Conservation (phyloP, 2,329 filamentous ascomycete genomes). For the Cladosporium sp. region DNA sequence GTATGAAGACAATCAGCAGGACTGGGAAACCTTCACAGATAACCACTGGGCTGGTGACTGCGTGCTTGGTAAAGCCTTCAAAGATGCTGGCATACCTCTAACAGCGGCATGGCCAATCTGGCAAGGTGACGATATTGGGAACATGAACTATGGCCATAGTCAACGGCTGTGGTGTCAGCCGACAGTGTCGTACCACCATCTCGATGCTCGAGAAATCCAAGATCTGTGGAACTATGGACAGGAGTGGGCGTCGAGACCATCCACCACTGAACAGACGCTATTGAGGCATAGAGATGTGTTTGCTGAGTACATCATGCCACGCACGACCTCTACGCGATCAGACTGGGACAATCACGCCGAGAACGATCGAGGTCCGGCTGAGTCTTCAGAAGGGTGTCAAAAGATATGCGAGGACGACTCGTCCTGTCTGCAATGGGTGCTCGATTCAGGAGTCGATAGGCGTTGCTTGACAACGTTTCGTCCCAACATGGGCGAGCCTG, state of each 20-base stretch:
- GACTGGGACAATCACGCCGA: conserved; percentile 18
- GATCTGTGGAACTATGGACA: too few species aligned
- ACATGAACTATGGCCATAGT: not conserved
- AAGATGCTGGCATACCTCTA: conserved; percentile 16
- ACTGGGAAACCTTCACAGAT: conserved; percentile 23
- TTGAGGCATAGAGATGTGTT: conserved; percentile 19
- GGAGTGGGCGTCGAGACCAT: too few species aligned
- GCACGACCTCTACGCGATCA: conserved; percentile 4
- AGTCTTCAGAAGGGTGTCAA: not conserved
- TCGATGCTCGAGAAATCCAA: too few species aligned
- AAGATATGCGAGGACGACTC: not conserved
- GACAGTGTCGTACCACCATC: too few species aligned
- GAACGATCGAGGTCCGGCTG: not conserved
- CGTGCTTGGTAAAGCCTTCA: conserved; percentile 26
- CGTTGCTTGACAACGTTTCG: not conserved
- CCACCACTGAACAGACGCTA: not conserved
- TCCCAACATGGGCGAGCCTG: not conserved
- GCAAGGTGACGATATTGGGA: conserved; percentile 18
- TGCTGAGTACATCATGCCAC: conserved; percentile 15
- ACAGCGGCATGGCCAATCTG: conserved; percentile 21
- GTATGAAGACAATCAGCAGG: conserved; percentile 38
- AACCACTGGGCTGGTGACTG: conserved; percentile 28
- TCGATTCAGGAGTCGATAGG: not conserved
- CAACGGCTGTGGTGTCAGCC: too few species aligned
- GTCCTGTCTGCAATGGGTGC: not conserved